Conservation (phyloP, 345 rosid genomes). For the Gossypium arboreum region DNA sequence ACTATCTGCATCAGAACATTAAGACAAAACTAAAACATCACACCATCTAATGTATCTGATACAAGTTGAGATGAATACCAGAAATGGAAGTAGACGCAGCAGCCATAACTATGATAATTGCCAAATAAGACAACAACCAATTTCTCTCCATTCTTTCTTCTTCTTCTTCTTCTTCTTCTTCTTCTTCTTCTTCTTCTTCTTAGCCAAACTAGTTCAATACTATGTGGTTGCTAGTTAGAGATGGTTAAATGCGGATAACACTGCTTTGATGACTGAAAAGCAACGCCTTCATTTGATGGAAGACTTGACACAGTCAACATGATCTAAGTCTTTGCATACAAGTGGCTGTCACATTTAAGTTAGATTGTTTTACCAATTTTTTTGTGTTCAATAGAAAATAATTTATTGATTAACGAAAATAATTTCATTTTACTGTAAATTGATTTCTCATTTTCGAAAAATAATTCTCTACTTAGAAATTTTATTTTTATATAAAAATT, state of each 20-base stretch:
- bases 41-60: background rate
- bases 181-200: background rate
- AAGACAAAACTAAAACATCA: constrained; percentile 1
- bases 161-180: background rate
- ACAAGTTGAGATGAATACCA: constrained; percentile 23
- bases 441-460: too few relatives aligned
- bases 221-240: too few relatives aligned
- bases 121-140: constrained; percentile 1
- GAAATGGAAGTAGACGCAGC: constrained; percentile 33
- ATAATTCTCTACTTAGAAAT: too few relatives aligned
- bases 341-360: too few relatives aligned
- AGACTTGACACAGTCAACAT: too few relatives aligned
- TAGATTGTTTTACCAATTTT: background rate
- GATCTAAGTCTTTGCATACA: background rate
- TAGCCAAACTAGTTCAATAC: background rate
- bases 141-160: constrained; percentile 23
- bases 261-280: too few relatives aligned
- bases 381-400: too few relatives aligned
- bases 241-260: background rate
- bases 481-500: too few relatives aligned
- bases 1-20: constrained; percentile 34
- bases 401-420: too few relatives aligned
- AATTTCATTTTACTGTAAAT: too few relatives aligned
- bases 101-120: constrained; percentile 26
- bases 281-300: too few relatives aligned